These are phyloP conservation scores for Metschnikowia drakensbergensis DNA, from an alignment of 805 yeast genomes.

Conservation along the genomic window DNA sequence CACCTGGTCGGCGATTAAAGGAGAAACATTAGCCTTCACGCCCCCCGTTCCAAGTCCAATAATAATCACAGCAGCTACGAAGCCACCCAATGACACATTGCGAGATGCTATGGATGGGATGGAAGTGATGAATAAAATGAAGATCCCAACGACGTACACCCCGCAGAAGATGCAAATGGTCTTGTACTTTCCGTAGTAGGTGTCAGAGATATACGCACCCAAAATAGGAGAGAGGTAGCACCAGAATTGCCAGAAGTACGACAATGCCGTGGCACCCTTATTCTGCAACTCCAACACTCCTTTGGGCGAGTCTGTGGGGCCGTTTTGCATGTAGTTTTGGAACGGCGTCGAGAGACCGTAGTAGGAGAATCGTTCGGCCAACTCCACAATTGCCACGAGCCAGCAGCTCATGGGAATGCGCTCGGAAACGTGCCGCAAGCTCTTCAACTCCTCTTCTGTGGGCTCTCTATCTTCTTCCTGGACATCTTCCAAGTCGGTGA, in stretches of 20 bases:
- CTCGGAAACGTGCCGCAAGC: constrained; percentile 48
- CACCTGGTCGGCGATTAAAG: constrained; percentile 58
- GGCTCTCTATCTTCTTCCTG: constrained; percentile 24
- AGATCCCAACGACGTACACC: constrained; percentile 57
- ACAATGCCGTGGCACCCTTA: constrained; percentile 13
- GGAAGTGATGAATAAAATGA: constrained; percentile 65
- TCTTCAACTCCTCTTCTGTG: constrained; percentile 50
- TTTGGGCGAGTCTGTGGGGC: constrained; percentile 11
- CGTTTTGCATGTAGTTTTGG: constrained; percentile 15
- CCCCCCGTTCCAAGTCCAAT: constrained; percentile 80
- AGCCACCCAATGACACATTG: constrained; percentile 60
- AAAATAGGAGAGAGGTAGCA: constrained; percentile 12
- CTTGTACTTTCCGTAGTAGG: constrained; percentile 65
- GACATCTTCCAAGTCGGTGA: constrained; percentile 5
- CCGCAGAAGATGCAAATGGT: constrained; percentile 60
- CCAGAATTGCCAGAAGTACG: constrained; percentile 17
- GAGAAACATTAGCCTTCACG: constrained; percentile 71
- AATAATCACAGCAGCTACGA: constrained; percentile 48
- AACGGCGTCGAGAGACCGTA: constrained; percentile 18
- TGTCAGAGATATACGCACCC: constrained; percentile 55
- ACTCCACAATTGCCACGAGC: constrained; percentile 15
- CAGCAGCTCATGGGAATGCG: constrained; percentile 14
- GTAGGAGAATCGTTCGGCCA: constrained; percentile 15
- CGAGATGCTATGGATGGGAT: constrained; percentile 50
- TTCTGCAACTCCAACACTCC: constrained; percentile 12